Evolutionary conservation across 2,329 filamentous ascomycete species (phyloP).

Genomic region (Magnaporthiopsis rhizophila): DNA sequence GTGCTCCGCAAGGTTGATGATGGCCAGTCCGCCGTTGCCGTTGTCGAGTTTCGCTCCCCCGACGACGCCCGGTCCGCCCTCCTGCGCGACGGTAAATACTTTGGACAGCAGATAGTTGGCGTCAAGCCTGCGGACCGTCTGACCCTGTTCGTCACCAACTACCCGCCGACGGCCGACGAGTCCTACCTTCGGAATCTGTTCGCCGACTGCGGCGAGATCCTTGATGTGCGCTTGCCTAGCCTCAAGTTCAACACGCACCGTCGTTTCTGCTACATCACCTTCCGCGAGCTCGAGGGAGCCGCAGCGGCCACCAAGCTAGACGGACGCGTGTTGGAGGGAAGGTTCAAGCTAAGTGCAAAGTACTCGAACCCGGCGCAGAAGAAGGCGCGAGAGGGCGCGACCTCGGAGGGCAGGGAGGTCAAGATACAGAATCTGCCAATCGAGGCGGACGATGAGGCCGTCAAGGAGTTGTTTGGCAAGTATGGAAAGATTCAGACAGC

Average conservation of each 20-base stretch:
- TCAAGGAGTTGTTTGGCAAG: slow-evolving; percentile 63
- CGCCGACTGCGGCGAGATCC: slow-evolving; percentile 67
- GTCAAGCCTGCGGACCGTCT: slow-evolving; percentile 69
- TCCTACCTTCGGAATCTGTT: slow-evolving; percentile 61
- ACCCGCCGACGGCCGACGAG: slow-evolving; percentile 69
- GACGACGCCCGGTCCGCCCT: slow-evolving; percentile 78
- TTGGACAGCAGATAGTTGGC: slow-evolving; percentile 63
- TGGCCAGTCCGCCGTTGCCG: slow-evolving; percentile 55
- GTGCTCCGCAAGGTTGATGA: slow-evolving; percentile 57
- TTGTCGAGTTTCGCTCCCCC: slow-evolving; percentile 75
- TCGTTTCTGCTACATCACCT: slow-evolving; percentile 95
- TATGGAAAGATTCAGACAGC: slow-evolving; percentile 69
- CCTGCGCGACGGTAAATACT: slow-evolving; percentile 71
- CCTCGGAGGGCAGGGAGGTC: slow-evolving; percentile 81
- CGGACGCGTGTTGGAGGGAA: slow-evolving; percentile 59
- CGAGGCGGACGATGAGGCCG: slow-evolving; percentile 55
- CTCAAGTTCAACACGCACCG: slow-evolving; percentile 82
- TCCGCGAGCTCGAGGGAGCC: slow-evolving; percentile 60
- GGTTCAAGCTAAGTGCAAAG: slow-evolving; percentile 64
- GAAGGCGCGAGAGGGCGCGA: slow-evolving; percentile 70
- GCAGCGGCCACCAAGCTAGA: slow-evolving; percentile 66
- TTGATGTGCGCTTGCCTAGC: slow-evolving; percentile 83
- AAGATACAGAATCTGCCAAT: slow-evolving; percentile 65
- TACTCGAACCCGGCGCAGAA: slow-evolving; percentile 77
- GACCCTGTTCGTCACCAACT: slow-evolving; percentile 88